Evolutionary conservation across 352 stramenopile genomes (phyloP), one percentile per base, ranked within the genome.

Genomic region (Aphanomyces euteiches): DNA sequence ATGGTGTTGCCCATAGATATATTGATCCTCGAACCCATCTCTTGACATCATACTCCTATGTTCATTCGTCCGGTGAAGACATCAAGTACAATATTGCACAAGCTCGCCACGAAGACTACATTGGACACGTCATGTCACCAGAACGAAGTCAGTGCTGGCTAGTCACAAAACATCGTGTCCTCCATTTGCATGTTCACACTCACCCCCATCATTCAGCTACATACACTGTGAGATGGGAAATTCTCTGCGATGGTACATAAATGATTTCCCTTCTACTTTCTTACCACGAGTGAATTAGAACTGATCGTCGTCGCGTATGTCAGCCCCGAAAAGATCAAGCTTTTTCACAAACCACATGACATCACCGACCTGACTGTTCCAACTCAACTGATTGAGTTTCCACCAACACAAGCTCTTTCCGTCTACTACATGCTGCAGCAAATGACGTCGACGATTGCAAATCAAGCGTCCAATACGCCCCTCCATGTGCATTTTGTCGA

Each of bases 1-100:
- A 28, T 28, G 28, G 28, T 50, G 10, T n/a, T 50, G 28, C 3
- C 34, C 34, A 37, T 61, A 61, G 54, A 3, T 81, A 92, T 70
- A 93, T 96, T 63, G 82, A 94, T 66, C 47, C 89, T 21, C 84
- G 85, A n/a, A 93, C 86, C 15, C 82, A 89, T 48, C 66, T 79
- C 8, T 77, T 96, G 5, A 96, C 92, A 56, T 79, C 90, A 2
- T 96, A 93, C 60, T 96, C 88, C 43, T 96, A 93, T 61, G 82
- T 96, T 34, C 85, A 96, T 63, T 90, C 88, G 2, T 79, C 92
- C n/a, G 88, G 88, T 1, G 88, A 96, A 74, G 88, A 96, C 64
- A 87, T 96, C 58, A 85, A 94, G 41, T 78, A 84, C 50, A 92
- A 90, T 57, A 79, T 96, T 53, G 86, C 84, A 10, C 79, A 84